phyloP scores from a whole-genome alignment of 352 stramenopile genomes.

The Globisporangium okanoganense region DNA sequence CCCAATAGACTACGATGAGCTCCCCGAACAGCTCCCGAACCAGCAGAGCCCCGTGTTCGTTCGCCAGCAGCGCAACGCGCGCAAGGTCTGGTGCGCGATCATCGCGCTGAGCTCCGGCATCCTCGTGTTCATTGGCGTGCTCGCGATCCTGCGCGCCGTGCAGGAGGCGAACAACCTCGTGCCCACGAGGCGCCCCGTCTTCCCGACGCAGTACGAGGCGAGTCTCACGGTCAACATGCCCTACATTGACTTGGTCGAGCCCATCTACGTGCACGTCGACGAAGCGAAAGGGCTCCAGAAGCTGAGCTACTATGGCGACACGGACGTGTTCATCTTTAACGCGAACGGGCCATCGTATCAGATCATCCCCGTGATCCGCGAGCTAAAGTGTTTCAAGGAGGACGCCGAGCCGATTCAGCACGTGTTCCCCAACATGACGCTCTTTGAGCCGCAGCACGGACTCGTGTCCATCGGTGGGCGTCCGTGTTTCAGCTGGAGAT shows the following conservation, averaged over 20 bases:
- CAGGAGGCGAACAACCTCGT: constrained; percentile 71
- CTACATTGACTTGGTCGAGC: constrained; percentile 87
- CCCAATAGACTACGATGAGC: constrained; percentile 12
- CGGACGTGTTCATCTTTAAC: constrained; percentile 88
- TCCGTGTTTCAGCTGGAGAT: constrained; percentile 83
- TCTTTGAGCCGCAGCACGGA: constrained; percentile 84
- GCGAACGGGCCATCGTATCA: constrained; percentile 68
- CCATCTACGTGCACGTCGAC: constrained; percentile 83
- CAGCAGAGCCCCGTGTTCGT: constrained; percentile 37
- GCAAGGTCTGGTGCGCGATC: constrained; percentile 81
- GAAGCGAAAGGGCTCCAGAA: constrained; percentile 71
- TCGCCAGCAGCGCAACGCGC: constrained; percentile 57
- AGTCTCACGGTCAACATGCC: constrained; percentile 87
- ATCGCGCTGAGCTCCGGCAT: constrained; percentile 72
- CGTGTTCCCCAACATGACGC: constrained; percentile 80
- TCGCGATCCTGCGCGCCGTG: constrained; percentile 80
- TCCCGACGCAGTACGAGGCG: constrained; percentile 84
- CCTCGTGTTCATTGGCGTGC: constrained; percentile 73
- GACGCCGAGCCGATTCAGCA: constrained; percentile 63
- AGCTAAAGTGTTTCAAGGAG: constrained; percentile 75
- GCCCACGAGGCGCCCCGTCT: constrained; percentile 63
- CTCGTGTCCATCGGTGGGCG: constrained; percentile 67
- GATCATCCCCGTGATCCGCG: constrained; percentile 76
- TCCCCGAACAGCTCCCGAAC: constrained; percentile 22
- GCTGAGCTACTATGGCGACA: constrained; percentile 86